These are phyloP conservation scores for Pythium angustatum DNA, from an alignment of 352 stramenopile species.

Conservation along the genomic window DNA sequence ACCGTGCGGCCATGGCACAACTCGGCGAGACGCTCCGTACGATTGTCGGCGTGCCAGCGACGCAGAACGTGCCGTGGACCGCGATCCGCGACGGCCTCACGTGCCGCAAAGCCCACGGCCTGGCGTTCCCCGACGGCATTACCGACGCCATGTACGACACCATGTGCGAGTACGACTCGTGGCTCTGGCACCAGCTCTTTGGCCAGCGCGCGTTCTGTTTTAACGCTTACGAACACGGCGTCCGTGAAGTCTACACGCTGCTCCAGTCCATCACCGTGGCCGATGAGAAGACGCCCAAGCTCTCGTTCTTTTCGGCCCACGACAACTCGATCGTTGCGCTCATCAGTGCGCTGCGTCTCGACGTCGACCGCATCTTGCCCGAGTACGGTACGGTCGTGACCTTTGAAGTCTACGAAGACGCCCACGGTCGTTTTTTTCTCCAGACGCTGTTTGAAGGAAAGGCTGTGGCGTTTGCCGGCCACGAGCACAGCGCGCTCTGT, in stretches of 20 bases:
- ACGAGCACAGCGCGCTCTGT: constrained; percentile 54
- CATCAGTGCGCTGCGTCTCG: constrained; percentile 63
- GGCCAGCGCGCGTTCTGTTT: constrained; percentile 59
- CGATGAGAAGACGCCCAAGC: constrained; percentile 26
- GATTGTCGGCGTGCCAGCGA: constrained; percentile 45
- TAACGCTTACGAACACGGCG: constrained; percentile 59
- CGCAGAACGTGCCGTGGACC: constrained; percentile 68
- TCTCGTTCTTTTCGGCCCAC: constrained; percentile 85
- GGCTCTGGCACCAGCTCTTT: constrained; percentile 83
- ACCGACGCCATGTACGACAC: constrained; percentile 56
- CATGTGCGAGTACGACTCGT: constrained; percentile 71
- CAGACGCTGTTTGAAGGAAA: constrained; percentile 63
- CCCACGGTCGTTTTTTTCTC: constrained; percentile 52
- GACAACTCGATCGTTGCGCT: constrained; percentile 86
- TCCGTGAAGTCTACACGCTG: constrained; percentile 59
- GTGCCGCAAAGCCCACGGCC: constrained; percentile 57
- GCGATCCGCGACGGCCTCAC: constrained; percentile 68
- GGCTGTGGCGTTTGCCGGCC: constrained; percentile 48
- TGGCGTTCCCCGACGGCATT: constrained; percentile 70
- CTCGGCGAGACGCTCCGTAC: constrained; percentile 26
- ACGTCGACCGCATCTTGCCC: constrained; percentile 55
- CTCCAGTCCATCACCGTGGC: constrained; percentile 24
- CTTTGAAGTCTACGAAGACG: constrained; percentile 70
- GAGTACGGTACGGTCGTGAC: constrained; percentile 71
- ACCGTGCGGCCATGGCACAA: constrained; percentile 22